Evolutionary conservation across 352 stramenopile species (phyloP), one percentile per base, ranked within the genome.

Genomic region (Pythium rhizo-oryzae): DNA sequence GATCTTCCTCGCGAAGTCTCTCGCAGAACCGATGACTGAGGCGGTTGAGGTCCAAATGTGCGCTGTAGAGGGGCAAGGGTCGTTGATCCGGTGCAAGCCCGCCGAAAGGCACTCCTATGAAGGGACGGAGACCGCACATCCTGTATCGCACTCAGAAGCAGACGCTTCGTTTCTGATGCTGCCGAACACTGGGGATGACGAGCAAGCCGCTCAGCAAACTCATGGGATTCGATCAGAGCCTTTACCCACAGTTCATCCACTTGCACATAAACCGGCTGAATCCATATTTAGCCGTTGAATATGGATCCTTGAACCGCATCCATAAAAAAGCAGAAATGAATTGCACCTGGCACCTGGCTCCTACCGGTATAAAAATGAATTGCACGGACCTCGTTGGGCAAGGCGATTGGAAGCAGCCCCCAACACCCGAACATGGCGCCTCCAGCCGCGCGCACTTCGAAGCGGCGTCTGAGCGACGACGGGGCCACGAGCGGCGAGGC

Each of bases 401-500:
- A 15, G 25, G 25, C 25, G 28, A 57, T 24, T 43, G 24, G 51
- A 57, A 41, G 25, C 51, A n/a, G 25, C 51, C 24, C n/a, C 25
- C 7, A 6, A 43, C 4, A 50, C 12, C 8, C 15, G 16, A 39
- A 57, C 18, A 57, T 57, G 51, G 51, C 51, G 25, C 51, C 51
- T 15, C 23, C 23, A 54, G 6, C 47, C 6, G 15, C 43, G 43
- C 43, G 43, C 18, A 24, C 4, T 30, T 7, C 28, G 28, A 59
- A 59, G 52, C 52, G 52, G 18, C 52, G 52, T 18, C 52, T 59
- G 30, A 59, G 52, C 30, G 52, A 59, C 16, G 52, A 59, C 28
- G 28, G 51, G 13, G 51, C 51, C 51, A 57, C 51, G 25, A 57
- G 52, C 52, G 52, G 52, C 52, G 52, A 59, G 52, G 30, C 51